Evolutionary conservation across 2,329 filamentous ascomycete genomes (phyloP).

Genomic region (Teratosphaeria nubilosa): DNA sequence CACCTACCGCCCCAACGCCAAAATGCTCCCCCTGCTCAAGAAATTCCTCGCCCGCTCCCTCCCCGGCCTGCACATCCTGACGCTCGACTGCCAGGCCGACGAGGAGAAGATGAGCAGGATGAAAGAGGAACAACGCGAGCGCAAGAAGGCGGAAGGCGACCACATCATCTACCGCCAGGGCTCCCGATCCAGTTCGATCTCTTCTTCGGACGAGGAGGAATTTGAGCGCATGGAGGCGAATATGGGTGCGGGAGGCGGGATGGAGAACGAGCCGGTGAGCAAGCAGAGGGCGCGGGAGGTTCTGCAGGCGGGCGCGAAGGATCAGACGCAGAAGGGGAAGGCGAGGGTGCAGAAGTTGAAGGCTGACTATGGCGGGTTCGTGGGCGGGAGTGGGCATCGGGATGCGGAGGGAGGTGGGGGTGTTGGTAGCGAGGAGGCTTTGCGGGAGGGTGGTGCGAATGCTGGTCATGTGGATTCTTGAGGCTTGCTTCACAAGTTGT

Average conservation of each 20-base stretch:
- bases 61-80: conserved; percentile 63
- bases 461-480: neutral
- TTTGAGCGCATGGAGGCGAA: conserved; percentile 34
- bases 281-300: neutral
- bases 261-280: neutral
- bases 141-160: conserved; percentile 56
- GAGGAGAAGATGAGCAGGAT: conserved; percentile 61
- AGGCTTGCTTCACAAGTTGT: neutral
- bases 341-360: conserved; percentile 4
- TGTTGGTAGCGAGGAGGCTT: neutral
- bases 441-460: neutral
- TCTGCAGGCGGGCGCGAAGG: conserved; percentile 1
- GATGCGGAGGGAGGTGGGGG: neutral
- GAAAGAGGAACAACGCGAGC: conserved; percentile 64
- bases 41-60: conserved; percentile 63
- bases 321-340: conserved; percentile 4
- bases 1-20: conserved; percentile 80
- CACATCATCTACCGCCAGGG: conserved; percentile 46
- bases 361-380: conserved; percentile 1
- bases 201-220: conserved; percentile 48
- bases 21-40: conserved; percentile 61
- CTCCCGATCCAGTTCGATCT: conserved; percentile 37
- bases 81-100: conserved; percentile 62
- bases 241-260: neutral
- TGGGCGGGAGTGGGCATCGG: neutral